These are phyloP conservation scores for Vitis rupestris DNA, from an alignment of 164 flowering plant genomes.

Conservation along the genomic window DNA sequence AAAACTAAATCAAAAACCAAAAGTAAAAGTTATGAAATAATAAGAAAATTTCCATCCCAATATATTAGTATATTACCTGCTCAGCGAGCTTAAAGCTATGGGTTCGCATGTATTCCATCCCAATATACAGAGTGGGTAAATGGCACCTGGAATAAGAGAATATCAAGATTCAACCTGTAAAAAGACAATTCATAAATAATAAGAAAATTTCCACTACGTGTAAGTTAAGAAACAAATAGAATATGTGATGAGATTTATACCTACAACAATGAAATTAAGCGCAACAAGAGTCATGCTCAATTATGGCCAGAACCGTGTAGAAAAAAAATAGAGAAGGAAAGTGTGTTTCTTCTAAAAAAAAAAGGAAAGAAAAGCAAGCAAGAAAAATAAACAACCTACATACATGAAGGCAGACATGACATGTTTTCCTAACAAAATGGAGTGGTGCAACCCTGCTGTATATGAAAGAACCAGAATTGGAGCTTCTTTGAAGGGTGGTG, in stretches of 20 bases:
- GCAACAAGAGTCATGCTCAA: background rate
- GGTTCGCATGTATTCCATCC: slow-evolving; percentile 98
- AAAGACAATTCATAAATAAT: slow-evolving; percentile 27
- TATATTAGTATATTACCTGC: slow-evolving; percentile 49
- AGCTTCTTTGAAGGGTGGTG: too few relatives aligned
- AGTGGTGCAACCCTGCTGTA: too few relatives aligned
- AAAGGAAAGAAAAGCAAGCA: too few relatives aligned
- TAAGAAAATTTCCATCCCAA: too few relatives aligned
- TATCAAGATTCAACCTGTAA: slow-evolving; percentile 50
- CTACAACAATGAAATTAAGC: background rate
- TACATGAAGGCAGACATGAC: too few relatives aligned
- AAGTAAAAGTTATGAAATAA: too few relatives aligned
- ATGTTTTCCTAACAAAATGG: too few relatives aligned
- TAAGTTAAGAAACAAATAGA: background rate
- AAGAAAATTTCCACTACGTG: slow-evolving; percentile 20
- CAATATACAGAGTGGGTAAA: slow-evolving; percentile 86
- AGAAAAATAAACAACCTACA: too few relatives aligned
- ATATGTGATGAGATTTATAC: background rate
- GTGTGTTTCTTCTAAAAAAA: too few relatives aligned
- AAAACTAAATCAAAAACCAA: too few relatives aligned
- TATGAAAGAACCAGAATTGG: too few relatives aligned
- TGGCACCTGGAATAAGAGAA: slow-evolving; percentile 87
- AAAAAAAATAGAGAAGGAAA: too few relatives aligned
- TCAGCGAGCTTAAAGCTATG: slow-evolving; percentile 93
- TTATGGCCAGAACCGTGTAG: background rate